Evolutionary conservation across 169 alveolate species (phyloP).

Genomic region (Amoebophrya sp.): DNA sequence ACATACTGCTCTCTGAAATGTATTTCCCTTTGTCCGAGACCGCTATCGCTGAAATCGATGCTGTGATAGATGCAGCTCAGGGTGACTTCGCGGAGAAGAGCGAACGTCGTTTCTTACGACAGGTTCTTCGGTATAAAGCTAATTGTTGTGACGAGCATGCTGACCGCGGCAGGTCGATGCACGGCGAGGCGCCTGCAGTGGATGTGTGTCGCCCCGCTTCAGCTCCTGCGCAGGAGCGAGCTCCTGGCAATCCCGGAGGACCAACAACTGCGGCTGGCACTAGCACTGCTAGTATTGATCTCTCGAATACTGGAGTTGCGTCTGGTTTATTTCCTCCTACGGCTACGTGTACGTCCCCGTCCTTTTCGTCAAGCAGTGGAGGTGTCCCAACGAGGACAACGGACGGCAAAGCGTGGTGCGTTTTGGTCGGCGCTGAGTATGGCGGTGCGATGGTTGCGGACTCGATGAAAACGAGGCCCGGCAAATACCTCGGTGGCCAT

Average conservation of each 20-base stretch:
- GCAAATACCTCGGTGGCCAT: constrained; percentile 16
- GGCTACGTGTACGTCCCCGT: too few species aligned
- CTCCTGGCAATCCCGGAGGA: too few species aligned
- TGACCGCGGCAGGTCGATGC: not conserved
- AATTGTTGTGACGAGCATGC: constrained; percentile 16
- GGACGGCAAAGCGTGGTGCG: not conserved
- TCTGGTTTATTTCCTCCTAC: too few species aligned
- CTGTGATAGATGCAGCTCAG: not conserved
- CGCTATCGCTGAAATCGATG: not conserved
- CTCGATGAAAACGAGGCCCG: not conserved
- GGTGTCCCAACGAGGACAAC: too few species aligned
- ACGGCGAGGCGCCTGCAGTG: not conserved
- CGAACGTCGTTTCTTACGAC: not conserved
- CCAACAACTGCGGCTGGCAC: too few species aligned
- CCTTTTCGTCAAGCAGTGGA: too few species aligned
- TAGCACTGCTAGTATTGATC: too few species aligned
- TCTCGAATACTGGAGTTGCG: too few species aligned
- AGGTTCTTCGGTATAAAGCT: not conserved
- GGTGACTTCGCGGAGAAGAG: not conserved
- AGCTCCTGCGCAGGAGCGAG: too few species aligned
- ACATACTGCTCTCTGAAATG: too few species aligned
- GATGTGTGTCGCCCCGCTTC: too few species aligned
- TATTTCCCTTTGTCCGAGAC: not conserved
- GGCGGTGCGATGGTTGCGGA: not conserved
- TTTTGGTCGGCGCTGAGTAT: not conserved